Evolutionary conservation across 208 protist genomes (phyloP), one percentile per base, ranked within the genome.

Genomic region (Wallacemonas sp.): DNA sequence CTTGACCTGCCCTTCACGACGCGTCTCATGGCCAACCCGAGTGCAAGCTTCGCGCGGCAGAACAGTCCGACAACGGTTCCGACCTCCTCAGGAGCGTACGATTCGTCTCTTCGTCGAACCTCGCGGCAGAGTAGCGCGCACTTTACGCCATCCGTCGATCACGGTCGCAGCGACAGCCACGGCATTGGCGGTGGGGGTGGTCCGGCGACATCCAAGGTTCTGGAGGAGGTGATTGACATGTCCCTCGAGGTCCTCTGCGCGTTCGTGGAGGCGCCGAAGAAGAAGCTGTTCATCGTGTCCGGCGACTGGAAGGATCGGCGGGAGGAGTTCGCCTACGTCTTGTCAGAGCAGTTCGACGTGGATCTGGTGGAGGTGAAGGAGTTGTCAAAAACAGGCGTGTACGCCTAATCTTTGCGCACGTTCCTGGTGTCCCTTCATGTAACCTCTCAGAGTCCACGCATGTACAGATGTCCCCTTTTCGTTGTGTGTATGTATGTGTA

Each of bases 291-390:
- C 65, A 62, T 20, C 2, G 59, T 74, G 0, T 79, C 85, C 25
- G 69, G 54, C 16, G 65, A 50, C 23, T 93, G 84, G 79, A 65
- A 67, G 42, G 70, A 74, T 45, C 48, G 76, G 0, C 68, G 62
- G 38, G 31, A 76, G 48, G 81, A 86, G 65, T 55, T 90, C 12
- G 57, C 48, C 32, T 74, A 63, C 22, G 61, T 80, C 26, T 33
- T 93, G 36, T 26, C 62, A 55, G 59, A 87, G 52, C 71, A 83
- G 38, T 90, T 88, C 62, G 31, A 66, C 1, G 79, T 90, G 22
- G 67, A 72, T 14, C 38, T 87, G 10, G 74, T 74, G 7, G 49
- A 83, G 32, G 76, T 81, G 18, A 32, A 67, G 18, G 49, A 61
- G 26, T 66, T 89, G 3, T n/a, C 31, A 33, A 36, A 59, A 8